Evolutionary conservation across 495 filamentous ascomycete genomes (phyloP).

Genomic region (Glonium stellatum): DNA sequence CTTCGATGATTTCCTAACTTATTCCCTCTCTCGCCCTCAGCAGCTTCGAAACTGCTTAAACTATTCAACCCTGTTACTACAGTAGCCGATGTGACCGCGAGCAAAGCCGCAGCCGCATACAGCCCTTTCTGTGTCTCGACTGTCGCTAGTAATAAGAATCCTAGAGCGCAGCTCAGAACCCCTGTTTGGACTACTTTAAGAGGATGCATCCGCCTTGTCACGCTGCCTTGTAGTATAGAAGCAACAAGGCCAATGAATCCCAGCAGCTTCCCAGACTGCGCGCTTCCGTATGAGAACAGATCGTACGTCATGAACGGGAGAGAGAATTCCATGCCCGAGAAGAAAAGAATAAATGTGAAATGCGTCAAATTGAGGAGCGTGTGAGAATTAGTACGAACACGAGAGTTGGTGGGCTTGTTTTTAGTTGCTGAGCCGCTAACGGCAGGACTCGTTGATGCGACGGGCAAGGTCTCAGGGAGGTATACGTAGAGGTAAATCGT

Average conservation of each 20-base stretch:
- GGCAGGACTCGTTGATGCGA: slow-evolving; percentile 11
- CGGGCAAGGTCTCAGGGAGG: slow-evolving; percentile 82
- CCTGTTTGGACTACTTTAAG: slow-evolving; percentile 71
- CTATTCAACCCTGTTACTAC: slow-evolving; percentile 93
- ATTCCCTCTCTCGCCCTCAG: slow-evolving; percentile 69
- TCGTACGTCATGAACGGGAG: slow-evolving; percentile 97
- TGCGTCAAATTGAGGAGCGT: slow-evolving; percentile 79
- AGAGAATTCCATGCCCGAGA: slow-evolving; percentile 93
- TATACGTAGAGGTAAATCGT: slow-evolving; percentile 79
- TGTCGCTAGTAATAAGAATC: slow-evolving; percentile 73
- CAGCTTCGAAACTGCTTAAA: slow-evolving; percentile 80
- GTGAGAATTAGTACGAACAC: slow-evolving; percentile 66
- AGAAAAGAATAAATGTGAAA: slow-evolving; percentile 88
- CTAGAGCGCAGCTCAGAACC: slow-evolving; percentile 64
- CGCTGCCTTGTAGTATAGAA: slow-evolving; percentile 75
- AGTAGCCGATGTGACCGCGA: slow-evolving; percentile 84
- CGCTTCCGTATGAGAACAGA: slow-evolving; percentile 72
- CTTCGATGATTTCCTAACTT: slow-evolving; percentile 81
- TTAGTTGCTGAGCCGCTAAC: slow-evolving; percentile 11
- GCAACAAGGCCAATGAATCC: slow-evolving; percentile 92
- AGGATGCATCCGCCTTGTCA: slow-evolving; percentile 75
- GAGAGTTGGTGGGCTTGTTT: slow-evolving; percentile 14
- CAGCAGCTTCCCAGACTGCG: slow-evolving; percentile 76
- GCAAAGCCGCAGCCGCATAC: slow-evolving; percentile 69
- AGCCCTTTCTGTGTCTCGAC: slow-evolving; percentile 58